Base-by-base conservation (phyloP, 2,329 filamentous ascomycete genomes). In the Clarireedia monteithiana region DNA sequence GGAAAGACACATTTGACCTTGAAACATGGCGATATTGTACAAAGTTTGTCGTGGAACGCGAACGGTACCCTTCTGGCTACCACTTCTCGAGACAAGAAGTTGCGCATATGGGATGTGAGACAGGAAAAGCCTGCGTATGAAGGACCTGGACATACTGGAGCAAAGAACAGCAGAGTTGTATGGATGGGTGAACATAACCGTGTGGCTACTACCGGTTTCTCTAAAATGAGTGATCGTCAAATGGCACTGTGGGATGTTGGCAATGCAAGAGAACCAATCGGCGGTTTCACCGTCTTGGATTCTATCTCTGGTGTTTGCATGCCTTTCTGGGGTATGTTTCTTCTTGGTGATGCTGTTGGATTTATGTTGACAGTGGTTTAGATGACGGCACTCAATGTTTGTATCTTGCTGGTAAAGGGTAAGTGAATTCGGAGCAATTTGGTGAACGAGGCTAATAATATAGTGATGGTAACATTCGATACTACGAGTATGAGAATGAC, bases 121-220 rank as follows among this genome's bases (percentile, higher is more conserved):
- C 91, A 96, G 76, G 88, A 97, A 74, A 87, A 82, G 72, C 83
- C 91, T 14, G 88, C 86, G 5, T 88, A 95, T 68, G 91, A 96
- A 70, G 84, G 86, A 14, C 75, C 84, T 5, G 94, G 94, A 59
- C 94, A 99, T 71, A 81, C 85, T 30, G 94, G 94, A 56, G 94
- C 94, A 64, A 99, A 99, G 82, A 97, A 95, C 78, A 96, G 92
- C 74, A 87, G 94, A 69, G 87, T 88, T 30, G 91, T 96, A 14
- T 99, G 94, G 94, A 82, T 99, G 80, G 94, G 92, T 69, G 94
- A 97, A 74, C 90, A 95, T 69, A 95, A 97, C 75, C 85, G 92
- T 62, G 86, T 99, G 67, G 94, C 89, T 53, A 97, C 94, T 2
- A 97, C 94, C 5, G 94, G 94, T 62, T 99, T 99, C 79, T 96